Conservation (phyloP, 768 basidiomycete genomes). For the Lactarius indigo region DNA sequence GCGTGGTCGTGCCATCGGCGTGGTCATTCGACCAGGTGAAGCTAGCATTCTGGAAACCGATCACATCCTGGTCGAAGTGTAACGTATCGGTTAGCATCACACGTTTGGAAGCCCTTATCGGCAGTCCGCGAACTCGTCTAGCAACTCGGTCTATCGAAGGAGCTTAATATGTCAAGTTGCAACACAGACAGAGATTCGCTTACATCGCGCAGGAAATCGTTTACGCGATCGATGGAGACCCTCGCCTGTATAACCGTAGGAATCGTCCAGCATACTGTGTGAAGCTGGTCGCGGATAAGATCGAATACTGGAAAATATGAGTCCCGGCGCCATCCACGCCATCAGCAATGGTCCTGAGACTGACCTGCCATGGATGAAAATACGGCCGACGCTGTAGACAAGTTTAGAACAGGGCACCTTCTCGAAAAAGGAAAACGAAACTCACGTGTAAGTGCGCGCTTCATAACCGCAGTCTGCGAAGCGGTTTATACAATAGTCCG, state of each 20-base stretch:
- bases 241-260: slow-evolving; percentile 32
- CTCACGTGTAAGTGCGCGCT: slow-evolving; percentile 33
- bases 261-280: slow-evolving; percentile 27
- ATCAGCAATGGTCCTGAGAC: not conserved
- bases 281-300: slow-evolving; percentile 35
- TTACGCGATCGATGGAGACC: slow-evolving; percentile 40
- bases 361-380: slow-evolving; percentile 32
- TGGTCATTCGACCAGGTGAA: slow-evolving; percentile 51
- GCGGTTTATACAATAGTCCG: not conserved
- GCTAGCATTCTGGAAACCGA: slow-evolving; percentile 52
- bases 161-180: not conserved
- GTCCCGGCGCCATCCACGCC: not conserved
- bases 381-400: slow-evolving; percentile 27
- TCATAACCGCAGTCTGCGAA: slow-evolving; percentile 33
- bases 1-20: slow-evolving; percentile 36
- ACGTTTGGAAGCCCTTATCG: slow-evolving; percentile 16
- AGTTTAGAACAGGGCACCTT: not conserved
- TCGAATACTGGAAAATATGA: slow-evolving; percentile 36
- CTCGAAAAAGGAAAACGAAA: not conserved
- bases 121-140: slow-evolving; percentile 31
- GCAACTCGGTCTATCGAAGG: slow-evolving; percentile 31
- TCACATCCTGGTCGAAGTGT: slow-evolving; percentile 26
- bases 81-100: slow-evolving; percentile 23
- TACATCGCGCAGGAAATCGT: slow-evolving; percentile 38
- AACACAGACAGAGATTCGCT: not conserved